These are phyloP conservation scores for Suillus paluster DNA, from an alignment of 768 basidiomycete genomes.

Conservation along the genomic window DNA sequence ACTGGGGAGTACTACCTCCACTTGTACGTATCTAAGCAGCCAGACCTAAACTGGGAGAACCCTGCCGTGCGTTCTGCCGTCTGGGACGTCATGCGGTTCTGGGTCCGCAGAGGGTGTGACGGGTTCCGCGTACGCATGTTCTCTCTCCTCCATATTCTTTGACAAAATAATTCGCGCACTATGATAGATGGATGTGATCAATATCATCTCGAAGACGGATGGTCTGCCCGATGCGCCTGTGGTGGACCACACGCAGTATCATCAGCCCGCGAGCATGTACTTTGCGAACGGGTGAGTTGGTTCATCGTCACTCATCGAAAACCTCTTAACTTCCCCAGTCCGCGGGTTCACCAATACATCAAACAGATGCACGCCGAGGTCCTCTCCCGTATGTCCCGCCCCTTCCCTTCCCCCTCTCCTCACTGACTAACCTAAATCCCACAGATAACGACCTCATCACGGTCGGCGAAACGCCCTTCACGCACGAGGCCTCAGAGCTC, in stretches of 20 bases:
- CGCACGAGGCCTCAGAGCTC: slow-evolving; percentile 53
- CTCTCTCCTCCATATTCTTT: neutral
- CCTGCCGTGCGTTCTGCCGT: slow-evolving; percentile 60
- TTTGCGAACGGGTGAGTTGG: slow-evolving; percentile 61
- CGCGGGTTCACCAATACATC: slow-evolving; percentile 68
- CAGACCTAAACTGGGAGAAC: slow-evolving; percentile 82
- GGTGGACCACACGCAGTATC: slow-evolving; percentile 49
- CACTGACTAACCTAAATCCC: neutral
- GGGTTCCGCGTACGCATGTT: slow-evolving; percentile 65
- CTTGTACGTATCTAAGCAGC: slow-evolving; percentile 67
- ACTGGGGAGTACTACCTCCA: slow-evolving; percentile 78
- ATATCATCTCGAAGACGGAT: slow-evolving; percentile 63
- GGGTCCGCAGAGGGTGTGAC: slow-evolving; percentile 76
- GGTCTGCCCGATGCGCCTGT: slow-evolving; percentile 72
- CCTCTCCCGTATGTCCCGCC: slow-evolving; percentile 48
- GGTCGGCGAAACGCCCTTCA: slow-evolving; percentile 67
- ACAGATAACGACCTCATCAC: slow-evolving; percentile 63
- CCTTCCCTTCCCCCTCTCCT: slow-evolving; percentile 16
- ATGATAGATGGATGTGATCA: slow-evolving; percentile 72
- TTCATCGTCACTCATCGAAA: slow-evolving; percentile 5
- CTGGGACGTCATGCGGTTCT: slow-evolving; percentile 67
- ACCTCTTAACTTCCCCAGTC: slow-evolving; percentile 41
- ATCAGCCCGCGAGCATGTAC: slow-evolving; percentile 56
- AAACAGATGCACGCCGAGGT: slow-evolving; percentile 68
- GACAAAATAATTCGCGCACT: neutral